Evolutionary conservation across 805 yeast genomes (phyloP).

Genomic region (Kregervanrija fluxuum): DNA sequence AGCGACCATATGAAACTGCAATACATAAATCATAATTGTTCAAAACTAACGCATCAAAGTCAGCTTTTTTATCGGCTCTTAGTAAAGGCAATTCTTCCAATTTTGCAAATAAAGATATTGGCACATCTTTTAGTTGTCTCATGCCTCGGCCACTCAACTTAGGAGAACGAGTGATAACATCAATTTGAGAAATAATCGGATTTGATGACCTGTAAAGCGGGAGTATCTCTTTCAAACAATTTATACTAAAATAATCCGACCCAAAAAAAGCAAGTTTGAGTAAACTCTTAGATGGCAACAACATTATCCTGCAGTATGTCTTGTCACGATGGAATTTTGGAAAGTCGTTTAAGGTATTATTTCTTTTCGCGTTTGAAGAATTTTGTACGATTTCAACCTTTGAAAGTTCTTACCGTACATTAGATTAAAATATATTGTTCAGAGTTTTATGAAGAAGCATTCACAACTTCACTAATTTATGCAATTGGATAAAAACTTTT

Average conservation of each 20-base stretch:
- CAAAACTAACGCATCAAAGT: constrained; percentile 23
- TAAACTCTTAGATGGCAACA: constrained; percentile 1
- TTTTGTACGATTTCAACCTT: no score
- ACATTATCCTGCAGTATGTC: no score
- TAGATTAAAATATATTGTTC: no score
- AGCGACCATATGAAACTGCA: constrained; percentile 87
- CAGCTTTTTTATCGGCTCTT: constrained; percentile 45
- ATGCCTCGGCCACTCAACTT: constrained; percentile 59
- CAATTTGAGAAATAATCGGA: constrained; percentile 28
- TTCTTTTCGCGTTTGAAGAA: no score
- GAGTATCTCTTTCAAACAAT: constrained; percentile 37
- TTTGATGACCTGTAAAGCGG: constrained; percentile 10
- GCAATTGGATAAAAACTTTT: no score
- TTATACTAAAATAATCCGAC: constrained; percentile 62
- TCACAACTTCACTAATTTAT: no score
- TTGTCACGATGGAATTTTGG: no score
- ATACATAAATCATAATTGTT: constrained; percentile 53
- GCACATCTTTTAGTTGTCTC: constrained; percentile 41
- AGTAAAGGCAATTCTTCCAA: constrained; percentile 29
- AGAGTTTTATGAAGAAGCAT: no score
- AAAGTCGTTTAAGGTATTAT: no score
- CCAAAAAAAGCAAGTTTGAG: constrained; percentile 64
- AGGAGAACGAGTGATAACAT: constrained; percentile 56
- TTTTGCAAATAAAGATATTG: constrained; percentile 39
- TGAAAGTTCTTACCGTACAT: no score